Percentiles rank a stretch among this genome's conserved stretches.
Evolutionary conservation across 2,329 filamentous ascomycete species (phyloP).

Genomic region (Xenoacremonium recifei): DNA sequence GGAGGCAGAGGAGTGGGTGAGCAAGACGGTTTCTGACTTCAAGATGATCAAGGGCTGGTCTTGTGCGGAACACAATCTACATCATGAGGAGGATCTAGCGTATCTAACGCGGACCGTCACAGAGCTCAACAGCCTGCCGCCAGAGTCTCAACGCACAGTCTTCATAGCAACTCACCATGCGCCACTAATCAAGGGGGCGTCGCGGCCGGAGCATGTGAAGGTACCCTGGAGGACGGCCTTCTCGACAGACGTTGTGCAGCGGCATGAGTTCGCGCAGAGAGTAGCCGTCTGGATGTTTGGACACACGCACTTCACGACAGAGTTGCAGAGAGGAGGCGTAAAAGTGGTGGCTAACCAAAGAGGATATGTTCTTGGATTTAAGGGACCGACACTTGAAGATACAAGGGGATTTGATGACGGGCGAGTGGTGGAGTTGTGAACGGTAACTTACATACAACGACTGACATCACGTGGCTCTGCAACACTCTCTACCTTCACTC

Average conservation of each 20-base stretch:
- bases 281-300: conserved; percentile 47
- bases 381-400: conserved; percentile 21
- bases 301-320: conserved; percentile 46
- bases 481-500: too few species aligned
- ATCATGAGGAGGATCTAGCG: conserved; percentile 44
- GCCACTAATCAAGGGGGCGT: conserved; percentile 47
- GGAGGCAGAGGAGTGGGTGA: conserved; percentile 36
- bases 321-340: conserved; percentile 31
- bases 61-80: conserved; percentile 45
- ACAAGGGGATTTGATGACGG: conserved; percentile 22
- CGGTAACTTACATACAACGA: too few species aligned
- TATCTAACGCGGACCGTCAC: conserved; percentile 47
- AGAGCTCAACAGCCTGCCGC: conserved; percentile 14
- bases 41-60: conserved; percentile 52
- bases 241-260: conserved; percentile 44
- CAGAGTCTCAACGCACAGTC: conserved; percentile 25
- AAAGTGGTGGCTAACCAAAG: conserved; percentile 45
- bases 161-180: conserved; percentile 59
- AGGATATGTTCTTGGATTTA: conserved; percentile 36
- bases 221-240: conserved; percentile 51
- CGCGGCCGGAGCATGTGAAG: conserved; percentile 45
- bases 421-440: conserved; percentile 21
- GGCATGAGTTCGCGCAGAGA: conserved; percentile 25
- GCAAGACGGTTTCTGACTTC: conserved; percentile 51
- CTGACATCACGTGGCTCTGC: too few species aligned